phyloP scores from a whole-genome alignment of 2,329 filamentous ascomycete species.

The Diaporthe sp. region DNA sequence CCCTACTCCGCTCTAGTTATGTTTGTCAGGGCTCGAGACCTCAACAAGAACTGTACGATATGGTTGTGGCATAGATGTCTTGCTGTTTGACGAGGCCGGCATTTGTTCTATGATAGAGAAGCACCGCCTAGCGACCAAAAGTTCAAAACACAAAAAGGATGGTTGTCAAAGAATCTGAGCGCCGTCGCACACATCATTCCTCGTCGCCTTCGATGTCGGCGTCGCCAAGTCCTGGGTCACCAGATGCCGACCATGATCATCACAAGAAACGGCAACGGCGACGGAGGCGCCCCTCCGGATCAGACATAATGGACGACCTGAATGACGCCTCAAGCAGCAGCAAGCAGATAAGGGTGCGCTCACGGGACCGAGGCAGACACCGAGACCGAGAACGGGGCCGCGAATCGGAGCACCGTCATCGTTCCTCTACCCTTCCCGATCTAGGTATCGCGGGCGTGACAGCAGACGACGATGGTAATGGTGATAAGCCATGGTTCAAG shows the following conservation, averaged over 20 bases:
- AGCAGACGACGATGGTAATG: conserved; percentile 7
- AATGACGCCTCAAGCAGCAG: background rate
- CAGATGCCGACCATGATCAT: background rate
- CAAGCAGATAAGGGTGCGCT: conserved; percentile 17
- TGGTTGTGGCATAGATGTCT: background rate
- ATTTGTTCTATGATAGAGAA: background rate
- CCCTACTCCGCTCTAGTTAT: background rate
- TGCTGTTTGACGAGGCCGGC: background rate
- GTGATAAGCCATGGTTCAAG: conserved; percentile 36
- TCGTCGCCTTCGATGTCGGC: background rate
- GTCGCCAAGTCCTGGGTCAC: conserved; percentile 1
- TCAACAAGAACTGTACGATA: background rate
- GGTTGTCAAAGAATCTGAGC: conserved; percentile 15
- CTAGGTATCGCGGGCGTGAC: background rate
- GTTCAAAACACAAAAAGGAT: background rate
- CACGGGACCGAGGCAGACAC: conserved; percentile 23
- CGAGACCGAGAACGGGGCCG: background rate
- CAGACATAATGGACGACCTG: background rate
- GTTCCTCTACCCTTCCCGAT: conserved; percentile 5
- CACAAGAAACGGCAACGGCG: background rate
- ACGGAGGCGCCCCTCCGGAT: conserved; percentile 18
- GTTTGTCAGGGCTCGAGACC: background rate
- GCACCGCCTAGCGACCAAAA: background rate
- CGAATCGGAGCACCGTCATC: background rate
- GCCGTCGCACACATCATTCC: background rate